Conservation (phyloP, 163 green algal genomes). For the Chlorella variabilis region DNA sequence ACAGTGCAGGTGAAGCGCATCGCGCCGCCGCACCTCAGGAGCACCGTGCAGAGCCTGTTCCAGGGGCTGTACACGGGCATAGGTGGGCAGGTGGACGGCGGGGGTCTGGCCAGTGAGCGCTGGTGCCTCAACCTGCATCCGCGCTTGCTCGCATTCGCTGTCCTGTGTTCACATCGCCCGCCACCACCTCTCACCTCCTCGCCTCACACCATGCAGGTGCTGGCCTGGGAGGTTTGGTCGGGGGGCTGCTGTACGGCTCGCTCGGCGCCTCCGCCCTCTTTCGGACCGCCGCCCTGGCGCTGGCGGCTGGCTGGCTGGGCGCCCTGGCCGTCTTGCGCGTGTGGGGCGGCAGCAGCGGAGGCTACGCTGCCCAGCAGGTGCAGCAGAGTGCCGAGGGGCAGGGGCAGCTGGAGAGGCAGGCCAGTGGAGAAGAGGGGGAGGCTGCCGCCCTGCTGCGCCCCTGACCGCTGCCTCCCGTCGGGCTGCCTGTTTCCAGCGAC, state of each 20-base stretch:
- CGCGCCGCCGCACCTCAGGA: constrained; percentile 51
- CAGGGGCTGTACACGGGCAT: constrained; percentile 47
- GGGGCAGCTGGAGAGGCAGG: background rate
- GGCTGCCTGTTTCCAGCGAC: too few relatives aligned
- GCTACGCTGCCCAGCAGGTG: background rate
- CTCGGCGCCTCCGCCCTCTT: constrained; percentile 27
- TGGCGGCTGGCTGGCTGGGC: constrained; percentile 6
- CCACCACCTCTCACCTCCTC: too few relatives aligned
- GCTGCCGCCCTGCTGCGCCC: constrained; percentile 4
- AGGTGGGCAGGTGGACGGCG: background rate
- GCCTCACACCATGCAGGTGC: background rate
- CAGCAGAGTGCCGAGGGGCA: background rate
- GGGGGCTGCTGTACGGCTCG: constrained; percentile 38
- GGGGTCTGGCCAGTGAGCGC: background rate
- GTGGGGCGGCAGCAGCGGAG: background rate
- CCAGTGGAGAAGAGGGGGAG: constrained; percentile 1
- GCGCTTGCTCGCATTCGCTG: background rate
- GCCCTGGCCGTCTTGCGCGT: background rate
- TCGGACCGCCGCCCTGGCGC: background rate
- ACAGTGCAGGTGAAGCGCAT: constrained; percentile 61
- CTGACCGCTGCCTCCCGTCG: too few relatives aligned
- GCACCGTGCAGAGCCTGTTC: constrained; percentile 56
- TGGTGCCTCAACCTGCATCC: background rate
- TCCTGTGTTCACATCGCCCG: too few relatives aligned
- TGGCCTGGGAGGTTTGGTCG: constrained; percentile 42